A percentile compares a stretch with the other conserved stretches of the same genome.
Evolutionary conservation across 768 basidiomycete genomes (phyloP).

Genomic region (Postia placenta): DNA sequence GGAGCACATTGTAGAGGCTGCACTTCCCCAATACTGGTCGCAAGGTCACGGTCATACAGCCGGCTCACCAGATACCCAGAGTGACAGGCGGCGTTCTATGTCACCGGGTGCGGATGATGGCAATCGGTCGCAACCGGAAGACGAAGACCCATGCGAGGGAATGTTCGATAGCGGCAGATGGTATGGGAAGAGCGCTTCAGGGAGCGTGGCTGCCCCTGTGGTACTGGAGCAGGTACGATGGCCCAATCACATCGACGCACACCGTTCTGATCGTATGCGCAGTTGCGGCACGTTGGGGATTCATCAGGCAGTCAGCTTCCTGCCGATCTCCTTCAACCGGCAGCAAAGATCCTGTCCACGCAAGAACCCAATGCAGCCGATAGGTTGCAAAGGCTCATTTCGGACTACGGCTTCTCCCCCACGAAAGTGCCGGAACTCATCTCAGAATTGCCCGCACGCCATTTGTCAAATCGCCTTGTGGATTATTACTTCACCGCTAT

Average conservation of each 20-base stretch:
- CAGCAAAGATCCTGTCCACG: constrained; percentile 8
- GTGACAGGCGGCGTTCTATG: constrained; percentile 36
- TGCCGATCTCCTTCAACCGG: constrained; percentile 24
- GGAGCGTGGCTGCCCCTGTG: constrained; percentile 75
- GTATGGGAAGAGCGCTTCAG: constrained; percentile 79
- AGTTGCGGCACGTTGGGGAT: constrained; percentile 3
- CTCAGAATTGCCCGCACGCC: constrained; percentile 78
- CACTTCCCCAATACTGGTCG: constrained; percentile 67
- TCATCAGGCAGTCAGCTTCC: constrained; percentile 16
- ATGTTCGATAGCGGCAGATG: constrained; percentile 81
- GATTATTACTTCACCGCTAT: constrained; percentile 76
- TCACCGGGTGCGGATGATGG: constrained; percentile 59
- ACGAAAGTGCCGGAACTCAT: constrained; percentile 87
- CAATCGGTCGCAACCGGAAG: constrained; percentile 64
- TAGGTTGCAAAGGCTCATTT: constrained; percentile 78
- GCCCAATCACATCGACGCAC: neutral
- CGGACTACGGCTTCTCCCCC: constrained; percentile 89
- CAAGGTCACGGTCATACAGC: constrained; percentile 32
- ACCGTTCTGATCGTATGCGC: neutral
- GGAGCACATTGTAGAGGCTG: constrained; percentile 76
- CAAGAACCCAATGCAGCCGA: constrained; percentile 57
- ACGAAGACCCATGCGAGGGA: constrained; percentile 70
- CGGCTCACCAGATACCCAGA: constrained; percentile 8
- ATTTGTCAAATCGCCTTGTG: constrained; percentile 70
- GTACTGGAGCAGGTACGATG: constrained; percentile 68